Base-by-base conservation (phyloP, 495 filamentous ascomycete species). In the Podospora comata region DNA sequence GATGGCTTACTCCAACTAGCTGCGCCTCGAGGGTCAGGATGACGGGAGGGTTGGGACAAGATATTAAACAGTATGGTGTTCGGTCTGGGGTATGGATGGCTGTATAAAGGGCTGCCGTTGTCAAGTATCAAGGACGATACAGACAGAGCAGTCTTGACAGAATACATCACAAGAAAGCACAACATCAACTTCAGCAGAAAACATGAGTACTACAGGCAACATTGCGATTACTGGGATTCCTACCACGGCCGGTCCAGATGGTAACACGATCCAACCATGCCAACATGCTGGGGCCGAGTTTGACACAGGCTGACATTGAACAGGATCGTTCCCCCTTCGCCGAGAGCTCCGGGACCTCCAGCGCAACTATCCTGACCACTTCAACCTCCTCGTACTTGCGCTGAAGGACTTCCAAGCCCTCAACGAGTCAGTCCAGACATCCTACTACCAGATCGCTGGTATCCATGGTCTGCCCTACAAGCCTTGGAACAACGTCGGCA, bases 381-480 rank as follows among this genome's bases (percentile, higher is more conserved):
- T 76, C 74, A 75, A 78, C 56, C 71, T 78, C 11, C 70, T 68
- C 39, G 56, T 76, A 62, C 69, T 78, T 3, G 74, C 74, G 34
- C 68, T 76, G 6, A 62, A 68, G 57, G 54, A 69, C 67, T 67
- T 74, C n/a, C 67, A 78, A 48, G 60, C 32, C 5, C 57, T 75
- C 30, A 66, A 74, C 58, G 67, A 72, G 60, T 27, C 39, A 4
- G 28, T 65, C 15, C 20, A 68, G 27, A 69, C 48, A 32, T 80
- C 78, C 0, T 80, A 78, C 69, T 80, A 79, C 62, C 78, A 80
- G 68, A 71, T 79, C 44, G 72, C 77, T 44, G 78, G 82, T 48
- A 84, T 84, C 71, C 82, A 84, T 68, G 82, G 82, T 27, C 68
- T 78, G 64, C 82, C 82, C 3, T 80, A 76, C 67, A 75, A 75